phyloP scores from a whole-genome alignment of 768 basidiomycete species.

The Rhodotorula paludigena region DNA sequence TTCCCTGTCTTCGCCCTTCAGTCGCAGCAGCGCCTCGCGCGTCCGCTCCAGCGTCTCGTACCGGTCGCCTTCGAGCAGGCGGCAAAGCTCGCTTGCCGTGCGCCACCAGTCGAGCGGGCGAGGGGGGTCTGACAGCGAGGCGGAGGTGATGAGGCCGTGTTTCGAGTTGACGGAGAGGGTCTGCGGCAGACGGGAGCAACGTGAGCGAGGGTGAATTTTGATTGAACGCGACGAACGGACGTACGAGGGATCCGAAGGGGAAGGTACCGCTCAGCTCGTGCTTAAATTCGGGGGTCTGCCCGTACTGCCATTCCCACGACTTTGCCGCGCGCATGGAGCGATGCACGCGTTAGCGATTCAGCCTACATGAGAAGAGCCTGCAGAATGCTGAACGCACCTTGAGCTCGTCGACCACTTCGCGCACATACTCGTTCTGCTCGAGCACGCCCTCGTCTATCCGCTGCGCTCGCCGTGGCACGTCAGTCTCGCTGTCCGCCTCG shows the following conservation, averaged over 20 bases:
- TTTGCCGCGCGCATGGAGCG: conserved; percentile 46
- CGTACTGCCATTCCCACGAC: conserved; percentile 91
- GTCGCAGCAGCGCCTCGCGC: not conserved
- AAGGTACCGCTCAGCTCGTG: conserved; percentile 54
- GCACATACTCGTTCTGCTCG: conserved; percentile 58
- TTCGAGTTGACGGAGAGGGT: conserved; percentile 32
- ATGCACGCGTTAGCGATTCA: not conserved
- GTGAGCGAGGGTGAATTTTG: not conserved
- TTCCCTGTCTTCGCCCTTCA: not conserved
- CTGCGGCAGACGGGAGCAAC: conserved; percentile 6
- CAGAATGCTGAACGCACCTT: conserved; percentile 51
- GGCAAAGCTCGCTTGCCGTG: conserved; percentile 15
- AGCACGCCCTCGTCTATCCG: conserved; percentile 55
- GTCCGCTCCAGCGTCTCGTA: conserved; percentile 31
- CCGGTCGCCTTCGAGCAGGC: conserved; percentile 29
- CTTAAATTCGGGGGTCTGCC: conserved; percentile 89
- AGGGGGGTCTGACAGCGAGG: conserved; percentile 9
- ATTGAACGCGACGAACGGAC: not conserved
- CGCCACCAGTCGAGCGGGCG: conserved; percentile 3
- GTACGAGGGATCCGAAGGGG: conserved; percentile 7
- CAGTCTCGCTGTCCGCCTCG: not conserved
- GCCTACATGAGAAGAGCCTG: not conserved
- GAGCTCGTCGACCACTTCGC: conserved; percentile 66
- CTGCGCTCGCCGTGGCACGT: conserved; percentile 5
- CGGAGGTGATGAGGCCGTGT: conserved; percentile 40